Evolutionary conservation across 2,329 filamentous ascomycete genomes (phyloP), one percentile per base, ranked within the genome.

Genomic region (Verticillium albo-atrum): DNA sequence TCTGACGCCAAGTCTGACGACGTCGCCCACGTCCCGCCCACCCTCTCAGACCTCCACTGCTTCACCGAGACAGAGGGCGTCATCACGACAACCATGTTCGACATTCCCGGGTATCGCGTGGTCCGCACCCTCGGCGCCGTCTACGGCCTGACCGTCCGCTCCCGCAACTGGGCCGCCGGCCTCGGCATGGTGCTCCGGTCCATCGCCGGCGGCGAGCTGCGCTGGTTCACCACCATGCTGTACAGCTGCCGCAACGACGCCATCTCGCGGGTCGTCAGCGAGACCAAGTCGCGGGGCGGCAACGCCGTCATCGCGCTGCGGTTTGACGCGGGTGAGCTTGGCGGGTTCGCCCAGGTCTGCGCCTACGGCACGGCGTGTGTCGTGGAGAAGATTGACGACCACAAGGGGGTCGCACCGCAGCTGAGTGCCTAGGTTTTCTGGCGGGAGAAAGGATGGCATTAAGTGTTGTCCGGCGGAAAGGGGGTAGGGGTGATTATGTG

Each of bases 1-100:
- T 51, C 47, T 7, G 37, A 47, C 26, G 32, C 55, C 32, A 59
- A 58, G 20, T 56, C 65, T 10, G 67, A 66, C 5, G 70, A 72
- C 37, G 64, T 69, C 3, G 76, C 75, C 34, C 60, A 74, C 52
- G 64, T 79, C 37, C 76, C 77, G 7, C 69, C 74, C 2, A 68
- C 74, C 50, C 61, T 80, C 7, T 78, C 76, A 0, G 80, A 83
- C 63, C 71, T 82, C 7, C 79, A 83, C 70, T 86, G 82, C 74
- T 86, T 84, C 71, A 82, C 82, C 42, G 85, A 87, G 67, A 87
- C 85, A 7, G 78, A 82, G 54, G 84, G 84, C 37, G 77, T 87
- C 58, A 81, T 87, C 63, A 86, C 83, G 1, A 82, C 82, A 0
- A 87, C 85, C 57, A 87, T 86, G 83, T 84, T 82, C 71, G 84